A percentile compares a stretch with the other conserved stretches of the same genome.
phyloP scores from a whole-genome alignment of 106 monocot genomes.

The Dendrobium officinale region DNA sequence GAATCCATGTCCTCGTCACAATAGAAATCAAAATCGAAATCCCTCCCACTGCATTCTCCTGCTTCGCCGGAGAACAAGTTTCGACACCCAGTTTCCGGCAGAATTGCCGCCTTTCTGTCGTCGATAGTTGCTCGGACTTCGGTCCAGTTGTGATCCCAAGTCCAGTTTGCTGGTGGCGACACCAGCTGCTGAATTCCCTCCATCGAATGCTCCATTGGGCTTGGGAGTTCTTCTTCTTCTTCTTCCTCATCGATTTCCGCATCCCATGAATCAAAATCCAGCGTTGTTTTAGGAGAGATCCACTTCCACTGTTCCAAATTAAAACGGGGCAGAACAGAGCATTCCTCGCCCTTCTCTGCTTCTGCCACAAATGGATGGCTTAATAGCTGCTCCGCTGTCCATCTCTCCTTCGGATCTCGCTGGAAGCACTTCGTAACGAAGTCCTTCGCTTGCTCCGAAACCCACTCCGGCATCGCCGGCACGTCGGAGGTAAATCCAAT shows the following conservation, averaged over 20 bases:
- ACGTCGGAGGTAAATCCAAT: constrained; percentile 29
- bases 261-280: background rate
- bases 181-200: background rate
- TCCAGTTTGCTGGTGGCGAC: background rate
- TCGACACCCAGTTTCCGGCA: too few relatives aligned
- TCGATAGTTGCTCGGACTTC: background rate
- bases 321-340: too few relatives aligned
- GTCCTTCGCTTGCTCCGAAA: constrained; percentile 37
- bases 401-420: constrained; percentile 35
- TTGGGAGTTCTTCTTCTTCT: background rate
- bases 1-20: too few relatives aligned
- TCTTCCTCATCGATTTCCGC: background rate
- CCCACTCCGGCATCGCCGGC: constrained; percentile 30
- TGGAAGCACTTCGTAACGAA: constrained; percentile 49
- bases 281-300: background rate
- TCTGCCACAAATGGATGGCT: constrained; percentile 35
- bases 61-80: too few relatives aligned
- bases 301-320: background rate
- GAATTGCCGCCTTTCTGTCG: background rate
- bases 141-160: background rate
- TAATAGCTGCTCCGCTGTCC: constrained; percentile 34
- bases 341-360: background rate
- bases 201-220: background rate
- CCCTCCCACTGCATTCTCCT: too few relatives aligned
- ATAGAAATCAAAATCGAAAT: too few relatives aligned